Percentiles rank a stretch among this genome's conserved stretches.
These are phyloP conservation scores for Aspergillus ustus DNA, from an alignment of 2,329 filamentous ascomycete genomes.

Conservation along the genomic window DNA sequence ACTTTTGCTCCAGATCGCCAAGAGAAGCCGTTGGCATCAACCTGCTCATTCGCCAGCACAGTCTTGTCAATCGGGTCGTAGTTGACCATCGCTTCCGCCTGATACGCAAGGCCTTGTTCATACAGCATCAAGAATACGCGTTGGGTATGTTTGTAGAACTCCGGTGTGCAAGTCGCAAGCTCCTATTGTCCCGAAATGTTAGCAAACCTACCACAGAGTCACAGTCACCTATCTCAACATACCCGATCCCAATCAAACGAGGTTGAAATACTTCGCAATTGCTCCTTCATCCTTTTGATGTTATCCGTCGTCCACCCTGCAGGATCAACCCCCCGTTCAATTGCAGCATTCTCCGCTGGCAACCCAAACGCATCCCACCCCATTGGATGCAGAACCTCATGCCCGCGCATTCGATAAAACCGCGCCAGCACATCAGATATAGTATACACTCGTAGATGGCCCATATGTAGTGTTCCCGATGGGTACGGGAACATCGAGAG, in stretches of 20 bases:
- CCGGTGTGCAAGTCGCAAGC: constrained; percentile 79
- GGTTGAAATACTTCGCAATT: constrained; percentile 78
- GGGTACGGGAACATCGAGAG: constrained; percentile 94
- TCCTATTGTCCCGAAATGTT: constrained; percentile 59
- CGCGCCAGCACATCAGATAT: constrained; percentile 85
- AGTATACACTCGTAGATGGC: constrained; percentile 86
- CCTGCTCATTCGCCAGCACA: constrained; percentile 89
- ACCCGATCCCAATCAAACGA: constrained; percentile 83
- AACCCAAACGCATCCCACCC: constrained; percentile 94
- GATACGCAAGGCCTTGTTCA: constrained; percentile 77
- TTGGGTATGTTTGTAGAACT: constrained; percentile 89
- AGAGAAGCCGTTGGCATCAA: constrained; percentile 81
- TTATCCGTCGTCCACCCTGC: constrained; percentile 79
- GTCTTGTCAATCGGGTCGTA: constrained; percentile 90
- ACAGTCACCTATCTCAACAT: constrained; percentile 41
- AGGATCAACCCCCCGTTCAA: constrained; percentile 78
- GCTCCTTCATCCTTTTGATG: constrained; percentile 82
- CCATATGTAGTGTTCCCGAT: constrained; percentile 82
- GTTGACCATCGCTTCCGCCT: constrained; percentile 82
- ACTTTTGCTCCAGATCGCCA: constrained; percentile 88
- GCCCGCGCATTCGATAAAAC: constrained; percentile 74
- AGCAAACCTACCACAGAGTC: constrained; percentile 6
- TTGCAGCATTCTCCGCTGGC: constrained; percentile 88
- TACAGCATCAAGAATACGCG: constrained; percentile 79
- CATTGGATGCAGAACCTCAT: constrained; percentile 82